These are phyloP conservation scores for Schizosaccharomyces pombe DNA, from an alignment of 805 yeast genomes.

Conservation along the genomic window ASM294v3 CU329670.1:5377001-5377500, in stretches of 20 bases:
- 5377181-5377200: constrained; percentile 8
- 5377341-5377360: constrained; percentile 16
- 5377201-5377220: constrained; percentile 11
- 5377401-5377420: constrained; percentile 14
- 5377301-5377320: constrained; percentile 19
- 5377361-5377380: constrained; percentile 17
- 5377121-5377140: constrained; percentile 7
- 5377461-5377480: constrained; percentile 4
- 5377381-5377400: constrained; percentile 17
- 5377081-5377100: constrained; percentile 9
- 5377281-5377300: constrained; percentile 15
- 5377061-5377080: constrained; percentile 13
- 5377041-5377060: constrained; percentile 27
- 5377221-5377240: constrained; percentile 13
- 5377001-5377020: constrained; percentile 36
- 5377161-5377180: constrained; percentile 6
- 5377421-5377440: constrained; percentile 10
- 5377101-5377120: constrained; percentile 11
- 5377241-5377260: constrained; percentile 14
- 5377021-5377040: constrained; percentile 35
- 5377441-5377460: constrained; percentile 6
- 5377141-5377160: constrained; percentile 7
- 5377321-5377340: constrained; percentile 15
- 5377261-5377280: constrained; percentile 13
- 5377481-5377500: background rate